These are phyloP conservation scores for Ramaria rubella DNA, from an alignment of 768 basidiomycete species.

Conservation along the genomic window DNA sequence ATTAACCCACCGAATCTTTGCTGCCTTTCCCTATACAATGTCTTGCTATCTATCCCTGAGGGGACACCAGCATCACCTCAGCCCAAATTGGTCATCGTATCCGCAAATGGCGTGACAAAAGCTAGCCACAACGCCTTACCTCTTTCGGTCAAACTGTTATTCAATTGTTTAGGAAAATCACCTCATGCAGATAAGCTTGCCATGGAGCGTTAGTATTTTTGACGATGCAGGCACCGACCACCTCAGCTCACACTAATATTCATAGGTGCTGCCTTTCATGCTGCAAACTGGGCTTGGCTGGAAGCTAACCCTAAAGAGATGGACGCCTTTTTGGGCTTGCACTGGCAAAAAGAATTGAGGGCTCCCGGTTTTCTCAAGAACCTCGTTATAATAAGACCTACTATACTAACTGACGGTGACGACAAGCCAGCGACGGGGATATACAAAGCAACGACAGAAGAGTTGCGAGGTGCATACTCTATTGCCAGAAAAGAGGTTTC, in stretches of 20 bases:
- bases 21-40: constrained; percentile 49
- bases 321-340: constrained; percentile 43
- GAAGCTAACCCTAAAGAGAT: constrained; percentile 27
- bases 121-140: constrained; percentile 42
- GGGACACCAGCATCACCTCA: constrained; percentile 22
- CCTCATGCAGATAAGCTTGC: constrained; percentile 60
- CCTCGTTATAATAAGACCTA: constrained; percentile 47
- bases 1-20: constrained; percentile 51
- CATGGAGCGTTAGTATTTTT: constrained; percentile 34
- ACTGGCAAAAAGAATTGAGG: constrained; percentile 35
- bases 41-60: constrained; percentile 46
- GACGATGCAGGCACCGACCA: too few species aligned
- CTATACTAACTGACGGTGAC: constrained; percentile 51
- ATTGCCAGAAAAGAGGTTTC: constrained; percentile 59
- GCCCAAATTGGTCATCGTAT: constrained; percentile 48
- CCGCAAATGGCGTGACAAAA: constrained; percentile 46
- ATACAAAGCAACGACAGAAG: constrained; percentile 31
- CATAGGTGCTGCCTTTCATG: constrained; percentile 32
- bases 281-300: constrained; percentile 48
- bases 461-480: constrained; percentile 41
- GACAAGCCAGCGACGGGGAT: constrained; percentile 24
- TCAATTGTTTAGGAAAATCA: constrained; percentile 34
- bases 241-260: background rate
- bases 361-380: constrained; percentile 36
- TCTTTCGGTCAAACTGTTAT: constrained; percentile 41